Evolutionary conservation across 2,329 filamentous ascomycete species (phyloP), one percentile per base, ranked within the genome.

Genomic region (Aspergillus sergii): DNA sequence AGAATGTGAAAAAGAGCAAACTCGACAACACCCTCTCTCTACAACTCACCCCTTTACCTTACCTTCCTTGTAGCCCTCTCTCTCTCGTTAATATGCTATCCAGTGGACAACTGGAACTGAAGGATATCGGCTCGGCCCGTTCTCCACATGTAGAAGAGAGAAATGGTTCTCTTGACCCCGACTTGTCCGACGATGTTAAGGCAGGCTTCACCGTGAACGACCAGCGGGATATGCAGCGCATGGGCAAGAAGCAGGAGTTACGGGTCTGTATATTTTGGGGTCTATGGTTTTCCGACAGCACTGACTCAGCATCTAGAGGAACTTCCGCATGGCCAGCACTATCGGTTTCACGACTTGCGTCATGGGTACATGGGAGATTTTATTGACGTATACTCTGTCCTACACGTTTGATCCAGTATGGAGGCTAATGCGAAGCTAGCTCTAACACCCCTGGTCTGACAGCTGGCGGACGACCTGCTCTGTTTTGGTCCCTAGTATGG

Each of bases 241-340:
- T 58, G 57, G 57, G 57, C 12, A 58, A 58, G n/a, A 58, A 58
- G n/a, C 57, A 58, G 43, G 57, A 58, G 19, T 7, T 58, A 19
- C 45, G 57, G 16, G 57, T 58, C 19, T 16, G 57, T 12, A 21
- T 58, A 11, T 5, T 28, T 28, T 14, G 14, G 32, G 11, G 11
- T 8, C 2, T 34, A 3, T 26, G 9, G 26, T 1, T n/a, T 3
- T 11, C 11, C 19, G 45, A 19, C 16, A 19, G 14, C 3, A 11
- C 57, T 58, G 21, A 58, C 28, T 3, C 3, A n/a, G 2, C 8
- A 41, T n/a, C 5, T 11, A 58, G 57, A 50, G 57, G 16, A 58
- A 58, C 26, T 58, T 58, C 30, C 57, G 57, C 23, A 48, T 58
- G 10, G 41, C 30, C 11, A 58, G 57, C 11, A 58, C 57, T 10